A percentile compares a stretch with the other conserved stretches of the same genome.
Conservation (phyloP, 805 yeast genomes). For the Candida hungchunana region DNA sequence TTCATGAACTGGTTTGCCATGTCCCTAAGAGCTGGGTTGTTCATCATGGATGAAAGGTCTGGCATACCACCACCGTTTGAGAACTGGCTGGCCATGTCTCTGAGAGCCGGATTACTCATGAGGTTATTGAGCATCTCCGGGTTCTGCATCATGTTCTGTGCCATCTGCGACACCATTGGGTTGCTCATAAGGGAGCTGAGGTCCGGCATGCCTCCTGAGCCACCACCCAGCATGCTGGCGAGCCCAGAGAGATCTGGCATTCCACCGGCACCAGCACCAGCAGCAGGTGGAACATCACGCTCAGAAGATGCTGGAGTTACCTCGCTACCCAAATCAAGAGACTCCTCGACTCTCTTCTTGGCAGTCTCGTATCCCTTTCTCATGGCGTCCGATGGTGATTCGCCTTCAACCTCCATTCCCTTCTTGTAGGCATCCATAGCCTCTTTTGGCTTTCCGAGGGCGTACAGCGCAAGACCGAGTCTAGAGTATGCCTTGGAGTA, state of each 20-base stretch:
- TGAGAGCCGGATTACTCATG: slow-evolving; percentile 5
- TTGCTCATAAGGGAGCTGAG: slow-evolving; percentile 72
- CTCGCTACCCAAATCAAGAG: slow-evolving; percentile 35
- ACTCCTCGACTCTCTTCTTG: slow-evolving; percentile 78
- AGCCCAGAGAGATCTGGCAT: slow-evolving; percentile 57
- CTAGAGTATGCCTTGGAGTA: slow-evolving; percentile 94
- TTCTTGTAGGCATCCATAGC: slow-evolving; percentile 85
- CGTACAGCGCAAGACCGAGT: slow-evolving; percentile 89
- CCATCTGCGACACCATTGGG: slow-evolving; percentile 96
- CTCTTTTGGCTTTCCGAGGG: slow-evolving; percentile 89
- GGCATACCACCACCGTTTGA: slow-evolving; percentile 35
- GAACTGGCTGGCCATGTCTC: slow-evolving; percentile 12
- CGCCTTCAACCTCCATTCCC: slow-evolving; percentile 87
- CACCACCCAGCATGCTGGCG: slow-evolving; percentile 54
- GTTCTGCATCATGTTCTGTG: slow-evolving; percentile 67
- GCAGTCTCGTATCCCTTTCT: slow-evolving; percentile 92
- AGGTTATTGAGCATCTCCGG: slow-evolving; percentile 35
- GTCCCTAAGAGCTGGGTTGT: slow-evolving; percentile 71
- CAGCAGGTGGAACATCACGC: slow-evolving; percentile 15
- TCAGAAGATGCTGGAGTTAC: slow-evolving; percentile 23
- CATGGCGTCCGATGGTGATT: slow-evolving; percentile 82
- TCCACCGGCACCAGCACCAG: slow-evolving; percentile 40
- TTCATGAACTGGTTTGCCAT: slow-evolving; percentile 69
- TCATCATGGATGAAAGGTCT: slow-evolving; percentile 66
- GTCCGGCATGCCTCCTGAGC: slow-evolving; percentile 66